Percentiles rank a stretch among this genome's conserved stretches.
Conservation (phyloP, 78 protist genomes). For the Polysphondylium violaceum region DNA sequence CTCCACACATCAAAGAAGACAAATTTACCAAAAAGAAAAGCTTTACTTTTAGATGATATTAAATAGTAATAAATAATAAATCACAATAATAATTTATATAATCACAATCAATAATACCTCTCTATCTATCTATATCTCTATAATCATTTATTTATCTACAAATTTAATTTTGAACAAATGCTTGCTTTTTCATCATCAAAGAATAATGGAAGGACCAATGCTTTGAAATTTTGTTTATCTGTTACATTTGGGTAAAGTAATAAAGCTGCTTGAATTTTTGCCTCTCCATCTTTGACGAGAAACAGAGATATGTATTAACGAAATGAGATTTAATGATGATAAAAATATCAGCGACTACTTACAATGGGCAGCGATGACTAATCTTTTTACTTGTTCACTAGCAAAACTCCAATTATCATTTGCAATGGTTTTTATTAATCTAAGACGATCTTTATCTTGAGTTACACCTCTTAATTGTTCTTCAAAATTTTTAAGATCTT, state of each 20-base stretch:
- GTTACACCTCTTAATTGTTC: conserved; percentile 57
- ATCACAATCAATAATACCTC: no score
- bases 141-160: no score
- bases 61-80: neutral
- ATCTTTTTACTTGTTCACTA: conserved; percentile 27
- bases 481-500: conserved; percentile 52
- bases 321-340: no score
- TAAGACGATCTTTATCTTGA: conserved; percentile 55
- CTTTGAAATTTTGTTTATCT: conserved; percentile 39
- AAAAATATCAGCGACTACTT: no score
- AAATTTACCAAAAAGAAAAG: conserved; percentile 42
- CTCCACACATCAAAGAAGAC: conserved; percentile 50
- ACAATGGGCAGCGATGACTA: conserved; percentile 60
- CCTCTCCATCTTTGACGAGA: conserved; percentile 63
- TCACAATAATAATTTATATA: neutral
- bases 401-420: conserved; percentile 17
- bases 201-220: conserved; percentile 20
- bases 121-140: no score
- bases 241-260: conserved; percentile 26
- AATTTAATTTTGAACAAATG: neutral
- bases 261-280: conserved; percentile 59
- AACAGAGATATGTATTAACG: no score
- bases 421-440: conserved; percentile 43
- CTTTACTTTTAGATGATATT: conserved; percentile 12
- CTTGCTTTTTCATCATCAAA: neutral